Evolutionary conservation across 2,329 filamentous ascomycete species (phyloP).

Genomic region (Fusarium setosum): DNA sequence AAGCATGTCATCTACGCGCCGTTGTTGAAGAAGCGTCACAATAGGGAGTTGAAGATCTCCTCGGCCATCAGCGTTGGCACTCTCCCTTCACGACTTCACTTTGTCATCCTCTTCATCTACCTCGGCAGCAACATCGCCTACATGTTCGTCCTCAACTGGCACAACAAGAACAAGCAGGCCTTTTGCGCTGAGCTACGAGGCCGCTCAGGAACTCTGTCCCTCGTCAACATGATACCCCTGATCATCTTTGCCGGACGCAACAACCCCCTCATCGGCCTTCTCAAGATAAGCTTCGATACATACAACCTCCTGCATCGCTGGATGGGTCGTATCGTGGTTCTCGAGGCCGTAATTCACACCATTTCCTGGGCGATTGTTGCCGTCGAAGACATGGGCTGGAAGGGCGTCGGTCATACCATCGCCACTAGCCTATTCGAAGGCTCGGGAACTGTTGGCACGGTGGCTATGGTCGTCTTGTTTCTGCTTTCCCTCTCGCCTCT

Average conservation of each 20-base stretch:
- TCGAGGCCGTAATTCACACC: conserved; percentile 76
- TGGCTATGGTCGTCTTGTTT: conserved; percentile 73
- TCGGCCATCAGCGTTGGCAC: conserved; percentile 70
- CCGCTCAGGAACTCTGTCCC: conserved; percentile 83
- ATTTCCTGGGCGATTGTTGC: conserved; percentile 80
- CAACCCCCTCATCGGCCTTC: conserved; percentile 85
- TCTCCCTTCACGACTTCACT: conserved; percentile 73
- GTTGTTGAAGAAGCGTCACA: conserved; percentile 73
- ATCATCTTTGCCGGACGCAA: conserved; percentile 91
- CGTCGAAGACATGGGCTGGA: conserved; percentile 72
- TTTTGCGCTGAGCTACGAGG: conserved; percentile 87
- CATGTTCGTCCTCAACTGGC: conserved; percentile 71
- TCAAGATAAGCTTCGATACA: conserved; percentile 93
- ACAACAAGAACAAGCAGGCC: conserved; percentile 66
- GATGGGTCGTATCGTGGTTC: conserved; percentile 79
- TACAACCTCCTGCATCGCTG: conserved; percentile 83
- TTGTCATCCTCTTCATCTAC: conserved; percentile 66
- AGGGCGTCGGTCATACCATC: conserved; percentile 66
- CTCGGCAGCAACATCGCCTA: conserved; percentile 71
- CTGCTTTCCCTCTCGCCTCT: conserved; percentile 81
- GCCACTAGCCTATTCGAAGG: conserved; percentile 71
- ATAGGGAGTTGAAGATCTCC: conserved; percentile 73
- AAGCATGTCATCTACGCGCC: conserved; percentile 71
- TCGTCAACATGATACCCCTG: conserved; percentile 92
- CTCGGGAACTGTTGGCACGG: conserved; percentile 71